Evolutionary conservation across 352 stramenopile genomes (phyloP).

Genomic region (Pythium coloratum): DNA sequence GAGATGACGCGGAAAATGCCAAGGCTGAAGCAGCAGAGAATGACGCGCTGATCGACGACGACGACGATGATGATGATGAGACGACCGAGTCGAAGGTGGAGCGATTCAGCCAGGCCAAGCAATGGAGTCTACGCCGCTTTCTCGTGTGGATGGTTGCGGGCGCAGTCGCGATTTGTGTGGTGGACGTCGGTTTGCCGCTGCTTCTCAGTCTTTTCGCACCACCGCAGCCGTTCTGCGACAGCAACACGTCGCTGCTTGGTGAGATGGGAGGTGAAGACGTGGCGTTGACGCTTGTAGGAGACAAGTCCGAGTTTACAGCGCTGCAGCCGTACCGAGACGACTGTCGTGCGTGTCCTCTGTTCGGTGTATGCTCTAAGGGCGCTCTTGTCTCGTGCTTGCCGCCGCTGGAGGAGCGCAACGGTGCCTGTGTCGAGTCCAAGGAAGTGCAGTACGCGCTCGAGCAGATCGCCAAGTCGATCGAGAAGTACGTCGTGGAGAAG

Average conservation of each 20-base stretch:
- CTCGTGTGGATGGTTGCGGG: constrained; percentile 39
- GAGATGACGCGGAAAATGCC: constrained; percentile 24
- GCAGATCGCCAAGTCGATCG: constrained; percentile 45
- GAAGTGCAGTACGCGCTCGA: constrained; percentile 51
- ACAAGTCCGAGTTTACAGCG: constrained; percentile 44
- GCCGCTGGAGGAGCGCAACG: constrained; percentile 48
- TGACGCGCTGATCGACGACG: constrained; percentile 18
- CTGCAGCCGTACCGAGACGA: constrained; percentile 48
- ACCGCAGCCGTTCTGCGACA: constrained; percentile 55
- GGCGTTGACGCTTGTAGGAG: constrained; percentile 18
- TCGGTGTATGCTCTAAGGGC: constrained; percentile 57
- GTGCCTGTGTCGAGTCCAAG: constrained; percentile 53
- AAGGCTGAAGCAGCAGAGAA: constrained; percentile 26
- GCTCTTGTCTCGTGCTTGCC: constrained; percentile 44
- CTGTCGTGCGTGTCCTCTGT: constrained; percentile 63
- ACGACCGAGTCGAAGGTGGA: constrained; percentile 44
- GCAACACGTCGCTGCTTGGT: constrained; percentile 24
- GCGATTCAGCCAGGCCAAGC: constrained; percentile 36
- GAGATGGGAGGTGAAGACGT: constrained; percentile 28
- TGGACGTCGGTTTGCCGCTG: constrained; percentile 46
- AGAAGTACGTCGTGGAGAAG: constrained; percentile 43
- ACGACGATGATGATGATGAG: constrained; percentile 52
- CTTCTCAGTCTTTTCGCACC: constrained; percentile 35
- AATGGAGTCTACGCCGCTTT: constrained; percentile 40
- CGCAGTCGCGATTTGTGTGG: constrained; percentile 36